Conservation (phyloP, 805 yeast species). For the Saturnispora gosingensis region DNA sequence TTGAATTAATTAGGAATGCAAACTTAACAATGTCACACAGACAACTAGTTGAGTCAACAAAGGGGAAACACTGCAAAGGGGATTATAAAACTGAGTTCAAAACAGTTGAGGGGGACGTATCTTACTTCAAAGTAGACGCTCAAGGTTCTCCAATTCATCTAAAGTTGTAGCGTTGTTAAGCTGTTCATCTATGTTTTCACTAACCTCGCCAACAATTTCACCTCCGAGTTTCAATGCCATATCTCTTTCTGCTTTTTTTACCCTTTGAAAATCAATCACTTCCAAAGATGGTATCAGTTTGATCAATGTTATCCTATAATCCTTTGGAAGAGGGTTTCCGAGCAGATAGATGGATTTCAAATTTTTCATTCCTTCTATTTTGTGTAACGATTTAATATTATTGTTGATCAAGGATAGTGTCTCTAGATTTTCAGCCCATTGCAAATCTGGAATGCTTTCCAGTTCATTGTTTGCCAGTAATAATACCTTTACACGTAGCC, state of each 20-base stretch:
- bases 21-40: conserved; percentile 44
- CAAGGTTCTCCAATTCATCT: conserved; percentile 6
- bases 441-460: conserved; percentile 29
- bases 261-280: conserved; percentile 58
- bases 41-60: conserved; percentile 23
- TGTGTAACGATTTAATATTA: conserved; percentile 35
- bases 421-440: conserved; percentile 33
- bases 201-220: conserved; percentile 28
- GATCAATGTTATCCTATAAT: conserved; percentile 53
- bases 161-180: conserved; percentile 8
- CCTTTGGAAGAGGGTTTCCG: conserved; percentile 49
- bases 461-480: conserved; percentile 60
- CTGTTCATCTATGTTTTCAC: conserved; percentile 13
- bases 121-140: conserved; percentile 2
- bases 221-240: conserved; percentile 34
- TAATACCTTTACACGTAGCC: conserved; percentile 39
- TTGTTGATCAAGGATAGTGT: conserved; percentile 47
- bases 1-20: conserved; percentile 57
- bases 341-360: conserved; percentile 41
- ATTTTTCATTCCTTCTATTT: conserved; percentile 31
- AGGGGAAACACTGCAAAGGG: conserved; percentile 6
- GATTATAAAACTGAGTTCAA: conserved; percentile 6
- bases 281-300: conserved; percentile 55
- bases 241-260: conserved; percentile 46
- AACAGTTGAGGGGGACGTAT: conserved; percentile 11